Percentiles rank a stretch among this genome's conserved stretches.
Conservation (phyloP, 495 filamentous ascomycete genomes). For the Penicillium psychrofluorescens region DNA sequence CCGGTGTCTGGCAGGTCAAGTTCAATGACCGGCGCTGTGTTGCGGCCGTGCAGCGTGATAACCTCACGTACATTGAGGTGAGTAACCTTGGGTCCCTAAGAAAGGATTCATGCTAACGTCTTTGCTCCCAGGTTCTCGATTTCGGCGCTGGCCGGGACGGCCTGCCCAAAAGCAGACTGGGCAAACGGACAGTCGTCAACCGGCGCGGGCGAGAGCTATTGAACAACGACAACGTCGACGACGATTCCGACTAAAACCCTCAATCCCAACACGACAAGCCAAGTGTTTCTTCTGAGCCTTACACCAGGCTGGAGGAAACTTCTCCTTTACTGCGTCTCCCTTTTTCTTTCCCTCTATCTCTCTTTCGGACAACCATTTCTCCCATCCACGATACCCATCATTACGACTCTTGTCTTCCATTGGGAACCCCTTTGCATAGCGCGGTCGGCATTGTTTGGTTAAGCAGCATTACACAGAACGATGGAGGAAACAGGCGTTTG, state of each 20-base stretch:
- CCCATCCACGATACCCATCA: constrained; percentile 22
- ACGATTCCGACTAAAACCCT: constrained; percentile 23
- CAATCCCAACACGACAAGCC: not conserved
- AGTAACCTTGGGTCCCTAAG: constrained; percentile 24
- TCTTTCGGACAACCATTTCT: constrained; percentile 1
- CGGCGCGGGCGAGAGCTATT: constrained; percentile 36
- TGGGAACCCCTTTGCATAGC: constrained; percentile 38
- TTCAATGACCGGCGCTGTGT: constrained; percentile 96
- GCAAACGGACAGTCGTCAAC: constrained; percentile 75
- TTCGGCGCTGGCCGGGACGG: constrained; percentile 88
- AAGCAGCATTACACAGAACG: constrained; percentile 26
- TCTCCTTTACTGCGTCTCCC: constrained; percentile 9
- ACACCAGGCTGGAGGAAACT: constrained; percentile 11
- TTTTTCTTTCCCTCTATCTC: constrained; percentile 3
- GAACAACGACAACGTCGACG: constrained; percentile 24
- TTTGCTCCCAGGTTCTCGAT: constrained; percentile 59
- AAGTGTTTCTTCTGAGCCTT: not conserved
- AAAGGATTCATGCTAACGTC: constrained; percentile 1
- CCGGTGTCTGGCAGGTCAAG: constrained; percentile 96
- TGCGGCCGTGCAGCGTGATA: constrained; percentile 89
- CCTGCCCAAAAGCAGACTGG: constrained; percentile 64
- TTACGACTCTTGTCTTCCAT: constrained; percentile 17
- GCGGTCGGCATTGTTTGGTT: constrained; percentile 34
- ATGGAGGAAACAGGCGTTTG: constrained; percentile 26
- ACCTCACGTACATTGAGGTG: constrained; percentile 93